Percentiles rank a stretch among this genome's conserved stretches.
phyloP scores from a whole-genome alignment of 2,329 filamentous ascomycete species.

The Aurifilum marmelostoma region DNA sequence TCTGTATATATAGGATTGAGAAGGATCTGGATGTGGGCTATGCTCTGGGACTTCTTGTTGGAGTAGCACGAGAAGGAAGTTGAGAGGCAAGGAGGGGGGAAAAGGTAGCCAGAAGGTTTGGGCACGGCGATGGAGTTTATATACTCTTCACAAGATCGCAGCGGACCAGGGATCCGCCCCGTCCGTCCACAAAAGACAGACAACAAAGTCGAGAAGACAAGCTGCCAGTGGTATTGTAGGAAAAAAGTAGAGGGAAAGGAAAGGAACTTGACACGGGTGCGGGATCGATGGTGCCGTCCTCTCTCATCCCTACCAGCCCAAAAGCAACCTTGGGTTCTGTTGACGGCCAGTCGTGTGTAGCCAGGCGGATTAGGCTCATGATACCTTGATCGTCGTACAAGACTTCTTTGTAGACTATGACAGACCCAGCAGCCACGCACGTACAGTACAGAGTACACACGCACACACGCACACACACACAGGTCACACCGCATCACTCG shows the following conservation, averaged over 20 bases:
- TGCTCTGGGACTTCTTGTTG: conserved; percentile 4
- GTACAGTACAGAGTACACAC: neutral
- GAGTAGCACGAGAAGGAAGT: conserved; percentile 12
- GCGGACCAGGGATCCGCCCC: conserved; percentile 23
- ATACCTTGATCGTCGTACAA: conserved; percentile 9
- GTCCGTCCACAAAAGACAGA: neutral
- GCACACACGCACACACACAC: conserved; percentile 7
- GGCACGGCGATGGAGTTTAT: conserved; percentile 24
- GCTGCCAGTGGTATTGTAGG: conserved; percentile 8
- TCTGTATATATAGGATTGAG: too few species aligned
- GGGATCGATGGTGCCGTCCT: conserved; percentile 18
- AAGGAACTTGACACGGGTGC: conserved; percentile 13
- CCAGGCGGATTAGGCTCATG: conserved; percentile 17
- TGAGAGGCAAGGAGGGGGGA: conserved; percentile 12
- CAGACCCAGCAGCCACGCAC: neutral
- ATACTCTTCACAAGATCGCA: conserved; percentile 12
- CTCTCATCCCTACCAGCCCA: conserved; percentile 4
- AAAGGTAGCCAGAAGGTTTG: conserved; percentile 18
- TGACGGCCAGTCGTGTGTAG: conserved; percentile 20
- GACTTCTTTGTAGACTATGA: neutral
- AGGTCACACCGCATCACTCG: conserved; percentile 16
- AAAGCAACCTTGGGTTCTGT: neutral
- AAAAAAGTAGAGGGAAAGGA: too few species aligned
- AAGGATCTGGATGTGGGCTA: neutral
- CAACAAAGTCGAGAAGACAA: conserved; percentile 6